These are phyloP conservation scores for Phlebopus sp. DNA, from an alignment of 1,284 basidiomycete species.

Conservation along the genomic window DNA sequence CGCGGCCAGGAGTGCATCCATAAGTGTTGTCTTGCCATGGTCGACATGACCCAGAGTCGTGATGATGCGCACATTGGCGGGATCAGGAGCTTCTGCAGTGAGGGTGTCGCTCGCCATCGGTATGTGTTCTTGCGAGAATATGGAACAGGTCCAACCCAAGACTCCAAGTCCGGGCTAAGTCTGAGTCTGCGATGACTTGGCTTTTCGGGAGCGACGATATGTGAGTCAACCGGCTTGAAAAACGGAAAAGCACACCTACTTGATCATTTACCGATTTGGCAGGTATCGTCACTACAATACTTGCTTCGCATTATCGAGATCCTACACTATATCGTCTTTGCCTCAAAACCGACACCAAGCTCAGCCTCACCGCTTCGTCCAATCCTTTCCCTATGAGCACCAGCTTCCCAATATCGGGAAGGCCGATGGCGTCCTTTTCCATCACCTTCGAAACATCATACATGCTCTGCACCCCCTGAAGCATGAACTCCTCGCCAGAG, in stretches of 20 bases:
- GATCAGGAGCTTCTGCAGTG: constrained; percentile 42
- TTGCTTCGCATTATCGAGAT: too few relatives aligned
- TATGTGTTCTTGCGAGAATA: constrained; percentile 2
- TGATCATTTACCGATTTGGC: background rate
- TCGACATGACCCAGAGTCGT: constrained; percentile 85
- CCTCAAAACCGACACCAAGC: constrained; percentile 37
- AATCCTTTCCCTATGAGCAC: constrained; percentile 87
- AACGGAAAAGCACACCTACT: too few relatives aligned
- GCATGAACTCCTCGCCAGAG: constrained; percentile 58
- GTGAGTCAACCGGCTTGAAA: too few relatives aligned
- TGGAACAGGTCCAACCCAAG: background rate
- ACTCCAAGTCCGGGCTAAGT: background rate
- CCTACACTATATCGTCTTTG: too few relatives aligned
- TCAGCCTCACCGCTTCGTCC: constrained; percentile 47
- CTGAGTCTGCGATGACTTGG: background rate
- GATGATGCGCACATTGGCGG: constrained; percentile 67
- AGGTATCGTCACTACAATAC: background rate
- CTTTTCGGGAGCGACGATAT: constrained; percentile 1
- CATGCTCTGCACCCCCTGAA: constrained; percentile 85
- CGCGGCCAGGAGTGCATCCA: constrained; percentile 93
- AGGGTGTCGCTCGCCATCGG: constrained; percentile 19
- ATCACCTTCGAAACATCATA: constrained; percentile 70
- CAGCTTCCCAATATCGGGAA: constrained; percentile 69
- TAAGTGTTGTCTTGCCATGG: constrained; percentile 93
- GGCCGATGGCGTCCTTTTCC: constrained; percentile 38